Percentiles rank a stretch among this genome's conserved stretches.
phyloP scores from a whole-genome alignment of 2,329 filamentous ascomycete species.

The Penicillium digitatum region DNA sequence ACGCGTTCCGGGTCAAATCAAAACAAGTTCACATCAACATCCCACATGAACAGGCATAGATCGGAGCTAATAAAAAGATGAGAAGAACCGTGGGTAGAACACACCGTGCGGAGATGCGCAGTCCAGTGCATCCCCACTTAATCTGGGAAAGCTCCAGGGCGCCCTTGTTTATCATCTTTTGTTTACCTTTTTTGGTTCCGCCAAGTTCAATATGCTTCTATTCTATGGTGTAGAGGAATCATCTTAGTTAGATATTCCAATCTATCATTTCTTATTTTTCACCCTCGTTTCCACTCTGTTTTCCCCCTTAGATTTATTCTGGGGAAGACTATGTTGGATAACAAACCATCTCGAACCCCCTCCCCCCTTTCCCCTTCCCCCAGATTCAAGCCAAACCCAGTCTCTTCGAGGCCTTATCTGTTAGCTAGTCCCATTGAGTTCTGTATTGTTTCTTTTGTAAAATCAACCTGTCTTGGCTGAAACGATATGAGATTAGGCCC shows the following conservation, averaged over 20 bases:
- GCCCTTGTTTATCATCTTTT: slow-evolving; percentile 11
- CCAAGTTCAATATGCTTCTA: too few relatives aligned
- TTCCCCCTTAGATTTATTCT: not conserved
- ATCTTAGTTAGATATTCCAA: not conserved
- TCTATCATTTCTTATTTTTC: not conserved
- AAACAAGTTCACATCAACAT: not conserved
- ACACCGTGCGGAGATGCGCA: slow-evolving; percentile 8
- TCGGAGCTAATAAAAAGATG: slow-evolving; percentile 2
- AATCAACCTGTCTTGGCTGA: not conserved
- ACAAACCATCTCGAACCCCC: not conserved
- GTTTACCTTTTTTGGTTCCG: not conserved
- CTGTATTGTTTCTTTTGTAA: not conserved
- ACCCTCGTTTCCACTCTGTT: not conserved
- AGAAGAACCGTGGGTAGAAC: slow-evolving; percentile 6
- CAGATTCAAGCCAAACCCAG: slow-evolving; percentile 1
- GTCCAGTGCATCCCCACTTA: slow-evolving; percentile 6
- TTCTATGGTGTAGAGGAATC: too few relatives aligned
- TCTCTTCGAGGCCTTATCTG: not conserved
- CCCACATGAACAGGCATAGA: slow-evolving; percentile 2
- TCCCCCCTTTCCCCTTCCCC: too few relatives aligned
- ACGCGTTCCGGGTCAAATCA: slow-evolving; percentile 2
- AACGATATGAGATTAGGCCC: not conserved
- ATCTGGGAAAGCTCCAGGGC: not conserved
- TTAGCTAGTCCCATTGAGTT: slow-evolving; percentile 1
- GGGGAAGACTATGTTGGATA: too few relatives aligned